phyloP scores from a whole-genome alignment of 2,329 filamentous ascomycete species.

The Chaetomium sp. region DNA sequence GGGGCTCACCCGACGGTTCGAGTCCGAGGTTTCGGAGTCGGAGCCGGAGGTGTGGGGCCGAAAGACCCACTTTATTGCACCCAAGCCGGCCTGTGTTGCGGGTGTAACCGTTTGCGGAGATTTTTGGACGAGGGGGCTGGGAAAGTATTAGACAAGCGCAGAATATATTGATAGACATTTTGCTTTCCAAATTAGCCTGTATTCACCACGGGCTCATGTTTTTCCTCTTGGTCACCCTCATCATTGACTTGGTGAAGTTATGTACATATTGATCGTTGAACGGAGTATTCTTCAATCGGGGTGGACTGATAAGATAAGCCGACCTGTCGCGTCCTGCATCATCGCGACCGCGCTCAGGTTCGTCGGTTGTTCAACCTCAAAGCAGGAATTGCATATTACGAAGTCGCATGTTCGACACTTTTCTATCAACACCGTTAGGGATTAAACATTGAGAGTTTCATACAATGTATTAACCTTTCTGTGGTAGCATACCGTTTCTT shows the following conservation, averaged over 20 bases:
- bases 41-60: neutral
- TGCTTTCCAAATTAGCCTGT: no score
- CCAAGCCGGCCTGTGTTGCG: neutral
- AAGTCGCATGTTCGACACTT: neutral
- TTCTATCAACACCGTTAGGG: neutral
- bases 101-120: no score
- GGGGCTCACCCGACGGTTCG: neutral
- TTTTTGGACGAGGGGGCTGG: no score
- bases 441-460: no score
- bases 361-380: neutral
- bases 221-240: no score
- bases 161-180: no score
- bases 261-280: no score
- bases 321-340: constrained; percentile 6
- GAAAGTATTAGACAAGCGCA: no score
- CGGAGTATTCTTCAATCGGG: neutral
- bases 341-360: neutral
- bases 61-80: neutral
- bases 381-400: neutral
- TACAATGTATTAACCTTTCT: no score
- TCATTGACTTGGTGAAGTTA: no score
- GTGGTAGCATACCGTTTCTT: no score
- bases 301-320: constrained; percentile 3
- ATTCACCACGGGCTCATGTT: no score
- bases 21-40: neutral